Percentiles rank a stretch among this genome's conserved stretches.
phyloP scores from a whole-genome alignment of 1,139 yeast genomes.

The Candida buenavistaensis region DNA sequence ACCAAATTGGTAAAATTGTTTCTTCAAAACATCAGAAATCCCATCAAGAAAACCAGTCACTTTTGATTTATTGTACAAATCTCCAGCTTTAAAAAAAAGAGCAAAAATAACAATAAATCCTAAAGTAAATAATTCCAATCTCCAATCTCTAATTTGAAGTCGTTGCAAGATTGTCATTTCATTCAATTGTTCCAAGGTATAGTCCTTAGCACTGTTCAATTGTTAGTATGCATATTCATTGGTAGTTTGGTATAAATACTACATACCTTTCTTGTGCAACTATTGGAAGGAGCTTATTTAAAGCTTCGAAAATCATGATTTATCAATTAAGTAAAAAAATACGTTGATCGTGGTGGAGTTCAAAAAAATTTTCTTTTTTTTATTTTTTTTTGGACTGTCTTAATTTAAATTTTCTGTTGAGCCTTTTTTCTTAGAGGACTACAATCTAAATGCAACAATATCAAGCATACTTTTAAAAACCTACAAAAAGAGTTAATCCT shows the following conservation, averaged over 20 bases:
- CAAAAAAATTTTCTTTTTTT: too few relatives aligned
- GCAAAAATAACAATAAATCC: slow-evolving; percentile 48
- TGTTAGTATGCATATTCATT: slow-evolving; percentile 1
- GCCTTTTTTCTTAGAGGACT: too few relatives aligned
- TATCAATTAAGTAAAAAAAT: background rate
- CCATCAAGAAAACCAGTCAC: slow-evolving; percentile 53
- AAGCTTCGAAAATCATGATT: slow-evolving; percentile 13
- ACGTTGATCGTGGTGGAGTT: too few relatives aligned
- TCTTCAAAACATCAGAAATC: slow-evolving; percentile 48
- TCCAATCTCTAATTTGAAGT: slow-evolving; percentile 65
- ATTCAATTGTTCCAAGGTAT: slow-evolving; percentile 52
- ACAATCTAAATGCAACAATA: too few relatives aligned
- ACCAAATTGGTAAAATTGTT: slow-evolving; percentile 83
- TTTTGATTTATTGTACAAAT: slow-evolving; percentile 52
- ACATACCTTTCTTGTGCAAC: slow-evolving; percentile 12
- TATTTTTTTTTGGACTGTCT: too few relatives aligned
- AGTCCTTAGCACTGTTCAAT: slow-evolving; percentile 8
- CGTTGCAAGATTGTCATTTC: slow-evolving; percentile 53
- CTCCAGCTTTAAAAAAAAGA: slow-evolving; percentile 56
- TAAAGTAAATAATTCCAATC: slow-evolving; percentile 61
- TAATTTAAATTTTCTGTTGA: too few relatives aligned
- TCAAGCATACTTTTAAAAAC: too few relatives aligned
- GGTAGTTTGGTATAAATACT: slow-evolving; percentile 4
- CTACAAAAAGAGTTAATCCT: slow-evolving; percentile 9
- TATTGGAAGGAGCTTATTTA: slow-evolving; percentile 14